Evolutionary conservation across 2,329 filamentous ascomycete species (phyloP).

Genomic region (Pseudogymnoascus sp.): DNA sequence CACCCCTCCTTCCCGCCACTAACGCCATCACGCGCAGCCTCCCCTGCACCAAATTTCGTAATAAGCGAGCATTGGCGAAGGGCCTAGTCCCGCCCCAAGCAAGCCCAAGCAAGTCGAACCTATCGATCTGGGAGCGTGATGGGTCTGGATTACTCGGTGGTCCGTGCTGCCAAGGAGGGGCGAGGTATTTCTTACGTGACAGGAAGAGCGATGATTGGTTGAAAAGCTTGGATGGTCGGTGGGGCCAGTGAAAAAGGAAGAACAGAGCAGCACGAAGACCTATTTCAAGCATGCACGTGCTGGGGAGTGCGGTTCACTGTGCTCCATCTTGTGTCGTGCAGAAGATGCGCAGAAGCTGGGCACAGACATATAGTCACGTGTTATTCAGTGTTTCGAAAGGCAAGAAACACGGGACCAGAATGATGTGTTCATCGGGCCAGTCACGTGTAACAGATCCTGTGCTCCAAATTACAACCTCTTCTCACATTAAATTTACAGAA

Average conservation of each 20-base stretch:
- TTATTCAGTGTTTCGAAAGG: too few relatives aligned
- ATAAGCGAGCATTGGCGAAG: neutral
- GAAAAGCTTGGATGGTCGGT: constrained; percentile 17
- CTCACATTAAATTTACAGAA: too few relatives aligned
- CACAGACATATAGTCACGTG: too few relatives aligned
- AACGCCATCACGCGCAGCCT: constrained; percentile 3
- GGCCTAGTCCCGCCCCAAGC: neutral
- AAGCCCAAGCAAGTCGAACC: neutral
- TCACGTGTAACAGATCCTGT: too few relatives aligned
- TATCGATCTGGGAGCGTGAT: neutral
- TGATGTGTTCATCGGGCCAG: too few relatives aligned
- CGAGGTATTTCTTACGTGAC: neutral
- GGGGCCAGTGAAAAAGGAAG: constrained; percentile 13
- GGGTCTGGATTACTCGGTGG: neutral
- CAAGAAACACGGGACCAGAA: too few relatives aligned
- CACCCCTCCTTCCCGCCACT: neutral
- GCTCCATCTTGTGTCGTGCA: neutral
- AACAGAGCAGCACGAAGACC: neutral
- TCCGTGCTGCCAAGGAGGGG: neutral
- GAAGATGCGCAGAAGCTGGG: too few relatives aligned
- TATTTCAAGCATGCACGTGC: neutral
- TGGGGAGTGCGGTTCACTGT: neutral
- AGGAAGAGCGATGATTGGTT: neutral
- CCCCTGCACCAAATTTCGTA: neutral
- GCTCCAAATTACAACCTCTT: too few relatives aligned